phyloP scores from a whole-genome alignment of 2,329 filamentous ascomycete genomes.

The Neonectria sp. region DNA sequence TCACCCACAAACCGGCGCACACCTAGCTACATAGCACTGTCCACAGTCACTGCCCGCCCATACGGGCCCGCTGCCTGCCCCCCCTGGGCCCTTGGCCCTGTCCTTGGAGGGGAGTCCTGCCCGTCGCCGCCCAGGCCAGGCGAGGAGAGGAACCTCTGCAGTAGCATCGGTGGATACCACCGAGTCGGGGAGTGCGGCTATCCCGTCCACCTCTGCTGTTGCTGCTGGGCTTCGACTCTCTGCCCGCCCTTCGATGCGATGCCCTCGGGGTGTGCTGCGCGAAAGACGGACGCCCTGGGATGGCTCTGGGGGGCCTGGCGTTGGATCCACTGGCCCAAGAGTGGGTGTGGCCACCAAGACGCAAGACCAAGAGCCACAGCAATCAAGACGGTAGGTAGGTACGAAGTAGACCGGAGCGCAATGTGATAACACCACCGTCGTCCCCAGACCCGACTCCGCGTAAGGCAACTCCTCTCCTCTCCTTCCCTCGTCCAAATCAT shows the following conservation, averaged over 20 bases:
- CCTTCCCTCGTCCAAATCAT: conserved; percentile 33
- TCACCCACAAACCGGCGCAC: conserved; percentile 26
- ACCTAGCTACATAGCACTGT: not conserved
- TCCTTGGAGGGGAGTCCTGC: not conserved
- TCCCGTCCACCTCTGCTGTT: conserved; percentile 7
- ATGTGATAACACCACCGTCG: conserved; percentile 50
- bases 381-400: conserved; percentile 28
- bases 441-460: conserved; percentile 46
- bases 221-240: not conserved
- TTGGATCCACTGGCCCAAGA: conserved; percentile 20
- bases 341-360: conserved; percentile 47
- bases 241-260: conserved; percentile 14
- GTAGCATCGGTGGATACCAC: not conserved
- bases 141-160: conserved; percentile 26
- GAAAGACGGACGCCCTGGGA: conserved; percentile 24
- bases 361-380: conserved; percentile 37
- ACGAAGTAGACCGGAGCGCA: conserved; percentile 36
- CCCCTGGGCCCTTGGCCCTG: conserved; percentile 10
- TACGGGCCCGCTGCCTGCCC: not conserved
- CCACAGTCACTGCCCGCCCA: not conserved
- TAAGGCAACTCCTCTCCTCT: conserved; percentile 36
- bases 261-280: conserved; percentile 10
- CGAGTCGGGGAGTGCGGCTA: conserved; percentile 26
- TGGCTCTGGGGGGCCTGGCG: conserved; percentile 20
- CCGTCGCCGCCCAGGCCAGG: conserved; percentile 12